phyloP scores from a whole-genome alignment of 2,329 filamentous ascomycete species.

The Alternaria panax region DNA sequence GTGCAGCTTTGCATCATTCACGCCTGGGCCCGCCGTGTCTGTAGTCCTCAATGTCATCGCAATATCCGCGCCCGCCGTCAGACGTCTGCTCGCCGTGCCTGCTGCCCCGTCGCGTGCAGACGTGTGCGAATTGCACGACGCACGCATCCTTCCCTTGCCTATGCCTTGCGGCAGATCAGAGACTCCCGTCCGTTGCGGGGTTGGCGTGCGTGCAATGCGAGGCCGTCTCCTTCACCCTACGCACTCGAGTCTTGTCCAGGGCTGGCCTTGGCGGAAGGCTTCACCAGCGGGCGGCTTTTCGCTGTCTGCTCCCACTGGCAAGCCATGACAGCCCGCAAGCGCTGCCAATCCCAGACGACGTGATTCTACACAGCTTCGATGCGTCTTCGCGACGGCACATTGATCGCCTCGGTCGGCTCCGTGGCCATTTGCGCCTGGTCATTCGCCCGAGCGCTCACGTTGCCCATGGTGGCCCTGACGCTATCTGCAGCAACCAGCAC shows the following conservation, averaged over 20 bases:
- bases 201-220: conserved; percentile 3
- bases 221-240: conserved; percentile 22
- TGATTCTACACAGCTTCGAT: conserved; percentile 47
- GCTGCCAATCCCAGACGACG: conserved; percentile 16
- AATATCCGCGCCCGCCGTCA: conserved; percentile 31
- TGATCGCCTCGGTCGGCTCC: conserved; percentile 47
- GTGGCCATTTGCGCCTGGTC: conserved; percentile 22
- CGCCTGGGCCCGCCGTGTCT: conserved; percentile 23
- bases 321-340: conserved; percentile 26
- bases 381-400: conserved; percentile 39
- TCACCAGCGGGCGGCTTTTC: conserved; percentile 33
- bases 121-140: too few species aligned
- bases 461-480: conserved; percentile 34
- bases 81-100: conserved; percentile 19
- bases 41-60: conserved; percentile 36
- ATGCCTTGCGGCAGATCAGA: conserved; percentile 22
- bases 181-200: conserved; percentile 27
- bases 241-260: conserved; percentile 16
- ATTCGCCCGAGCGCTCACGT: conserved; percentile 31
- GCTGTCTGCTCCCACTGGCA: conserved; percentile 28
- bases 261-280: conserved; percentile 30
- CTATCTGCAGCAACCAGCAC: conserved; percentile 42
- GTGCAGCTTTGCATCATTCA: conserved; percentile 33
- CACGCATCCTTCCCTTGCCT: neutral
- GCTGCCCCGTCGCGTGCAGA: conserved; percentile 17